phyloP scores from a whole-genome alignment of 2,329 filamentous ascomycete species.

The Penicillium digitatum region DNA sequence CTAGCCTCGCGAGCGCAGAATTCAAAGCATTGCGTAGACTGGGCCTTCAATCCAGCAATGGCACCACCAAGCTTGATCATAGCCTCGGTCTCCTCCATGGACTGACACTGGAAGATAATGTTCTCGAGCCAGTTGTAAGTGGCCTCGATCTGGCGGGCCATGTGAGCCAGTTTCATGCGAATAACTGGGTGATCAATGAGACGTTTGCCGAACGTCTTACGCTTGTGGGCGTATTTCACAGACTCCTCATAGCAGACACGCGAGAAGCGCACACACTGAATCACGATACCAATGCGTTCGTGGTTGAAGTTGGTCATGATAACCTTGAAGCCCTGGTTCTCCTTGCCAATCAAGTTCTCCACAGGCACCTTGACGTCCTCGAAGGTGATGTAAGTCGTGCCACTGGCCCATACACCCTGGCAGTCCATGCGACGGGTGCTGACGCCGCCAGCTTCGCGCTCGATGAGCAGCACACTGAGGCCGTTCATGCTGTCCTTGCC shows the following conservation, averaged over 20 bases:
- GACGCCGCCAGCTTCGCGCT: conserved; percentile 78
- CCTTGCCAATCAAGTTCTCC: conserved; percentile 96
- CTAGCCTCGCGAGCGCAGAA: conserved; percentile 94
- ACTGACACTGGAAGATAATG: conserved; percentile 85
- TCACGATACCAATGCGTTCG: conserved; percentile 97
- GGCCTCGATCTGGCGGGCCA: conserved; percentile 96
- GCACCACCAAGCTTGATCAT: conserved; percentile 94
- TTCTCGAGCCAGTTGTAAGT: conserved; percentile 97
- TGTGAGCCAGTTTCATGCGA: conserved; percentile 94
- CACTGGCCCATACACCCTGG: conserved; percentile 92
- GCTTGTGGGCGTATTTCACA: conserved; percentile 96
- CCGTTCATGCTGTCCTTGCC: conserved; percentile 88
- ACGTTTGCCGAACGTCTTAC: conserved; percentile 91
- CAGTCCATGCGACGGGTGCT: conserved; percentile 96
- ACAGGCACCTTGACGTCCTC: conserved; percentile 99
- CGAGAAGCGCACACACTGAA: conserved; percentile 91
- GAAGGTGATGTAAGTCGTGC: conserved; percentile 96
- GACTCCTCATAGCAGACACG: conserved; percentile 97
- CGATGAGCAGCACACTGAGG: conserved; percentile 84
- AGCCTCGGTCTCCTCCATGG: conserved; percentile 90
- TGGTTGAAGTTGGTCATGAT: conserved; percentile 99
- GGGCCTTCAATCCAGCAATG: conserved; percentile 90
- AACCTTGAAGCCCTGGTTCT: conserved; percentile 94
- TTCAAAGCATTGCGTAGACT: conserved; percentile 90
- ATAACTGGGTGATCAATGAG: conserved; percentile 97